Conservation (phyloP, 202 grass and related monocot genomes). For the Brachypodium distachyon region DNA sequence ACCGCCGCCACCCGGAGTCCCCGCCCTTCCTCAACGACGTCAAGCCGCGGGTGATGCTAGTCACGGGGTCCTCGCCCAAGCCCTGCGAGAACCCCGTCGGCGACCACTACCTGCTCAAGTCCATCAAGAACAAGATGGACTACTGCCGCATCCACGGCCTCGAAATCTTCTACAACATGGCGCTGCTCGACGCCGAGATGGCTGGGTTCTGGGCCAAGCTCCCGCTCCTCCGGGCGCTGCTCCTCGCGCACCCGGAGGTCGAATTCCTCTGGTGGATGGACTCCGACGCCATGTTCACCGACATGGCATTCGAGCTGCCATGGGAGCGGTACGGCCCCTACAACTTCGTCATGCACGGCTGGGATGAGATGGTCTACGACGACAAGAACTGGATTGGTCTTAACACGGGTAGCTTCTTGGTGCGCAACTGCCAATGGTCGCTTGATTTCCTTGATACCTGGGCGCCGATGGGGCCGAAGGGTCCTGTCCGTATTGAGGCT, state of each 20-base stretch:
- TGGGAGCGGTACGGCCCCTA: slow-evolving; percentile 78
- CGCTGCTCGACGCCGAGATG: slow-evolving; percentile 86
- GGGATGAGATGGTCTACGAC: slow-evolving; percentile 99
- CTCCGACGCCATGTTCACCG: slow-evolving; percentile 95
- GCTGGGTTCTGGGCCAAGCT: slow-evolving; percentile 98
- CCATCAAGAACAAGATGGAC: slow-evolving; percentile 99
- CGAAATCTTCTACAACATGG: slow-evolving; percentile 98
- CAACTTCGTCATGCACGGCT: slow-evolving; percentile 87
- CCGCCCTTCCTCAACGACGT: slow-evolving; percentile 61
- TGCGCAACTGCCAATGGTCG: slow-evolving; percentile 98
- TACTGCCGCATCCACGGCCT: slow-evolving; percentile 97
- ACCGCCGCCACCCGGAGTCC: slow-evolving; percentile 72
- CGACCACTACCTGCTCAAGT: slow-evolving; percentile 95
- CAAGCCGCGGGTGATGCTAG: slow-evolving; percentile 88
- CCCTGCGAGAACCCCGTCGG: slow-evolving; percentile 98
- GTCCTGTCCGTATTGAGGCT: slow-evolving; percentile 65
- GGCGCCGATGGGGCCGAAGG: slow-evolving; percentile 98
- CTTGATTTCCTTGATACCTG: slow-evolving; percentile 91
- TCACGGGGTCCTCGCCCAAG: slow-evolving; percentile 89
- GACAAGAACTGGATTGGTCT: slow-evolving; percentile 98
- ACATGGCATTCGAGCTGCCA: slow-evolving; percentile 95
- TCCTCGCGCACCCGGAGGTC: slow-evolving; percentile 81
- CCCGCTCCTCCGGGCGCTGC: slow-evolving; percentile 79
- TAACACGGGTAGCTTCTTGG: slow-evolving; percentile 93
- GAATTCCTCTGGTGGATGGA: slow-evolving; percentile 99